A percentile compares a stretch with the other conserved stretches of the same genome.
These are phyloP conservation scores for Raddia distichophylla DNA, from an alignment of 176 grass and related monocot genomes.

Conservation along the genomic window DNA sequence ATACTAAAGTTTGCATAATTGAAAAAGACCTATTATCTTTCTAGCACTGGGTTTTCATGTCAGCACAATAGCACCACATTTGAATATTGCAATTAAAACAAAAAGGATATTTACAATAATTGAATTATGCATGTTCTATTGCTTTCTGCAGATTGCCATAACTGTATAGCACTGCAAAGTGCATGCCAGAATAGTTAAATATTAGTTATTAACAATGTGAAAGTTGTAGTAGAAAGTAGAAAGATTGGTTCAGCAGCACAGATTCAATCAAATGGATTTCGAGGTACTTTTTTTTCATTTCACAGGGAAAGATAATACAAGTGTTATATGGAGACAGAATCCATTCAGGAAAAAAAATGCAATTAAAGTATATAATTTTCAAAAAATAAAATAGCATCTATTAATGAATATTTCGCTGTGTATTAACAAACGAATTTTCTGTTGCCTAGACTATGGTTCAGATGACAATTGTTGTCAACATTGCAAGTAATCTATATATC, in stretches of 20 bases:
- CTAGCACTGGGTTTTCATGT: neutral
- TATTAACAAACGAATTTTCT: neutral
- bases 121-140: neutral
- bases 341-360: neutral
- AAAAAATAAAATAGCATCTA: neutral
- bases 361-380: no score
- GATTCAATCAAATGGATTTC: neutral
- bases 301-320: neutral
- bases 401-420: neutral
- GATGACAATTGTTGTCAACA: neutral
- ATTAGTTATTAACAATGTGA: neutral
- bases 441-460: neutral
- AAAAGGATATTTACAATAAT: neutral
- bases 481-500: neutral
- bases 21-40: neutral
- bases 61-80: neutral
- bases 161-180: neutral
- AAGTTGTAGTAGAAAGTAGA: neutral
- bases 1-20: neutral
- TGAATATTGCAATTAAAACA: neutral
- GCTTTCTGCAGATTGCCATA: neutral
- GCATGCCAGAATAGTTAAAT: neutral
- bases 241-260: neutral
- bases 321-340: neutral
- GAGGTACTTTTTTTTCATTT: neutral